phyloP scores from a whole-genome alignment of 78 protist species.

The Isochrysis galbana region DNA sequence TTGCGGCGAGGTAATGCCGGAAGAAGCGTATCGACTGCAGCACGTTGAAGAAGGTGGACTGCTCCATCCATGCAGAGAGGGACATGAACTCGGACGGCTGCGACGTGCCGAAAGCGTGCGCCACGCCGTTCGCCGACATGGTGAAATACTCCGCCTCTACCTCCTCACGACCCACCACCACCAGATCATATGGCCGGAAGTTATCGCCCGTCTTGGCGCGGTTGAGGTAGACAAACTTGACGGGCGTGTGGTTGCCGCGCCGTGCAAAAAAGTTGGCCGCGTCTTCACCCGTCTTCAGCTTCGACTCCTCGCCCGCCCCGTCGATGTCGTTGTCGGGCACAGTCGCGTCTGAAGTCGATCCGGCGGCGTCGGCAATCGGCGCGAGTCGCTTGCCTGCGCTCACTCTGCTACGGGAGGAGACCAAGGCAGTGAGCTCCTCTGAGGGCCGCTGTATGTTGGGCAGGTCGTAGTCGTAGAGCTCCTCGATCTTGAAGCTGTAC shows the following conservation, averaged over 20 bases:
- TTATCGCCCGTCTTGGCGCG: not conserved
- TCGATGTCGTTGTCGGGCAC: not conserved
- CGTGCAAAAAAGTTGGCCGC: conserved; percentile 12
- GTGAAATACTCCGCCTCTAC: conserved; percentile 63
- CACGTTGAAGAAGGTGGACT: conserved; percentile 55
- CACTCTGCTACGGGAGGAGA: not conserved
- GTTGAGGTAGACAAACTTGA: conserved; percentile 31
- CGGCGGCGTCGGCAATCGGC: not conserved
- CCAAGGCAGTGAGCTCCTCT: not conserved
- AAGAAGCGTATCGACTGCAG: too few relatives aligned
- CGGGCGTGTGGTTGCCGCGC: not conserved
- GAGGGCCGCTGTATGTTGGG: not conserved
- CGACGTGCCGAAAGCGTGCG: conserved; percentile 54
- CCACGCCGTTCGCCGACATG: conserved; percentile 68
- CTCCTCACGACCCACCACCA: conserved; percentile 44
- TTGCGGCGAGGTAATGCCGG: too few relatives aligned
- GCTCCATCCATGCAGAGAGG: too few relatives aligned
- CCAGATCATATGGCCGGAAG: conserved; percentile 67
- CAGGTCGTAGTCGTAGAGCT: conserved; percentile 21
- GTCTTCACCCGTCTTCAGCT: conserved; percentile 12
- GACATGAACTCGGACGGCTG: not conserved
- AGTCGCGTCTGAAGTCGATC: too few relatives aligned
- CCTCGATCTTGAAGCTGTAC: not conserved
- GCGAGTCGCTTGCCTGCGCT: not conserved
- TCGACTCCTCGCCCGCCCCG: too few relatives aligned